Evolutionary conservation across 495 filamentous ascomycete species (phyloP), one percentile per base, ranked within the genome.

Genomic region (Xylaria telfairii): DNA sequence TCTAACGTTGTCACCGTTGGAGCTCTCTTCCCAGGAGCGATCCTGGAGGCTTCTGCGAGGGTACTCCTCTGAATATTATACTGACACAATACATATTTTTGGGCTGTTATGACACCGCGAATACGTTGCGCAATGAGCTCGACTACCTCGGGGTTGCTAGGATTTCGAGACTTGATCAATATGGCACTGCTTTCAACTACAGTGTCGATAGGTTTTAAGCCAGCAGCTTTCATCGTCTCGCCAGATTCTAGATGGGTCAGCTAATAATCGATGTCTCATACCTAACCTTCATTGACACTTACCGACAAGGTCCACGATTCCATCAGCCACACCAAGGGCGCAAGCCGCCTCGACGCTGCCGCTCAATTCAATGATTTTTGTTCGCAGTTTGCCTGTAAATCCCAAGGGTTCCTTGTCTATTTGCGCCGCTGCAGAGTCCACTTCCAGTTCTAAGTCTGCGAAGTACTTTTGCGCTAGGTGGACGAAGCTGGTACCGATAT

Each of bases 231-330:
- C 96, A 99, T 99, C 13, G 96, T 99, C 77, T 98, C 95, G 60
- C 96, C 96, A 46, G 96, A 99, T 88, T 99, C 96, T 97, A 70
- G 5, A 39, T 46, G 7, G 13, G 53, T 59, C 24, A 42, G 59
- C 30, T 41, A 17, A 41, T 68, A 39, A n/a, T 44, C 6, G 51
- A 21, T 30, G 17, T 7, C 17, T 26, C 57, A 49, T 49, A 63
- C 46, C 7, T 7, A 41, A 57, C 84, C 32, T 19, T 3, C 13
- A 57, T 34, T n/a, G 13, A 39, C 53, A 85, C 90, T 72, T 76
- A 97, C 95, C 95, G 77, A 99, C 96, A 69, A 99, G 88, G 83
- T 99, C 96, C 30, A 99, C 94, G 79, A 99, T 96, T 42, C 96
- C 96, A 80, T 98, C 94, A 24, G 96, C 96, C 44, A 98, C 94